Percentiles rank a stretch among this genome's conserved stretches.
phyloP scores from a whole-genome alignment of 352 stramenopile genomes.

The Blastocystis sp. region DNA sequence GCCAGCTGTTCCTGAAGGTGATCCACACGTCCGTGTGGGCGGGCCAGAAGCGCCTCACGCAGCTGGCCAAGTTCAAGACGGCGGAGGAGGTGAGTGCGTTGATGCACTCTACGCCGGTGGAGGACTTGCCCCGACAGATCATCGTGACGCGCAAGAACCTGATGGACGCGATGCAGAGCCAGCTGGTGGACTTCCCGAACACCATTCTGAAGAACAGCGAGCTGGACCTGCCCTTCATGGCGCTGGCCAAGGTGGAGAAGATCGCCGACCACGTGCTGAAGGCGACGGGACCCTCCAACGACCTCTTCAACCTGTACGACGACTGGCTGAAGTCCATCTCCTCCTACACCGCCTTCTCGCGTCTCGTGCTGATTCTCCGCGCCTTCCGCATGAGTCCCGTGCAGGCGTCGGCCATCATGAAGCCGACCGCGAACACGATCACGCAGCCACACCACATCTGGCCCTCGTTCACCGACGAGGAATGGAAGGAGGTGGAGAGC shows the following conservation, averaged over 20 bases:
- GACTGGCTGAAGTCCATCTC: conserved; percentile 99
- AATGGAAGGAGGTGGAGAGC: conserved; percentile 99
- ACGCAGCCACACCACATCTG: conserved; percentile 98
- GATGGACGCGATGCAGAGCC: conserved; percentile 96
- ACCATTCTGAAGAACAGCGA: conserved; percentile 98
- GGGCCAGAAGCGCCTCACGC: conserved; percentile 95
- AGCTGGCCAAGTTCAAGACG: conserved; percentile 99
- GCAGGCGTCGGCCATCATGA: conserved; percentile 90
- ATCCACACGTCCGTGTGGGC: conserved; percentile 99
- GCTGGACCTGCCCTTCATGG: conserved; percentile 97
- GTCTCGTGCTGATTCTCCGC: conserved; percentile 96
- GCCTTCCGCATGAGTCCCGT: conserved; percentile 94
- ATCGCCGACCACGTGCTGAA: conserved; percentile 98
- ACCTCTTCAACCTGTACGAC: conserved; percentile 99
- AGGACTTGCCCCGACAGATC: conserved; percentile 99
- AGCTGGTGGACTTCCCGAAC: conserved; percentile 98
- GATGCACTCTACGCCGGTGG: conserved; percentile 95
- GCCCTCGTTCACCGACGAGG: conserved; percentile 94
- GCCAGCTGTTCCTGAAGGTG: conserved; percentile 99
- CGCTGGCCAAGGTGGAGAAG: conserved; percentile 98
- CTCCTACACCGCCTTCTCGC: conserved; percentile 98
- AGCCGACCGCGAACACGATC: conserved; percentile 94
- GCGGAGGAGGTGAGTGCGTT: conserved; percentile 98
- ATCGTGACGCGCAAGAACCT: conserved; percentile 99
- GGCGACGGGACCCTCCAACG: conserved; percentile 98